Percentiles rank a stretch among this genome's conserved stretches.
phyloP scores from a whole-genome alignment of 2,329 filamentous ascomycete genomes.

The Calonectria montana region DNA sequence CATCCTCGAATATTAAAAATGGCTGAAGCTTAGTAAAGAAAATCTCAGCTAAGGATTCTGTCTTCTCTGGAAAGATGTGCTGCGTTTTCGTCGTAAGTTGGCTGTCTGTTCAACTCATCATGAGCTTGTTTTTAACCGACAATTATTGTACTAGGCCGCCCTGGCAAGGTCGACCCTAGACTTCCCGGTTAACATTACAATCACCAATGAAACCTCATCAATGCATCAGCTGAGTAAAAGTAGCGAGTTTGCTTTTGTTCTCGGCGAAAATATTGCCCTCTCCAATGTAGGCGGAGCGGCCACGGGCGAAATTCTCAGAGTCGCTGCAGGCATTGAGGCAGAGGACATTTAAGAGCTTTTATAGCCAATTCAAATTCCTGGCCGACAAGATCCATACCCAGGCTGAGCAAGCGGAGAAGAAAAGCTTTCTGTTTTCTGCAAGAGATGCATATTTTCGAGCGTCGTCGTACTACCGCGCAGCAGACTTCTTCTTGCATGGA shows the following conservation, averaged over 20 bases:
- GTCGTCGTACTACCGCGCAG: conserved; percentile 54
- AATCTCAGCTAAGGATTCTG: not conserved
- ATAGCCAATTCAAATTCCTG: conserved; percentile 16
- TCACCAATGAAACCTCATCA: conserved; percentile 22
- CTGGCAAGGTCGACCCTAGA: not conserved
- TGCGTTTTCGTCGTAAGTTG: not conserved
- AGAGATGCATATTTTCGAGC: conserved; percentile 49
- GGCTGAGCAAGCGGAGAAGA: conserved; percentile 1
- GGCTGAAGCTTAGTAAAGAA: not conserved
- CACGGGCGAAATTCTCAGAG: conserved; percentile 26
- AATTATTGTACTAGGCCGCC: not conserved
- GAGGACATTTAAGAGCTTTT: conserved; percentile 20
- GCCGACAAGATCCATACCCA: conserved; percentile 11
- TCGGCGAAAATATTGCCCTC: conserved; percentile 28
- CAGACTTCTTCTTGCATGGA: conserved; percentile 56
- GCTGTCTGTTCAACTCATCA: not conserved
- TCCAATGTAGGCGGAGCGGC: conserved; percentile 27
- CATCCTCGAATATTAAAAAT: not conserved
- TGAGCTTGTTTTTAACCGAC: not conserved
- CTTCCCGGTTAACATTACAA: not conserved
- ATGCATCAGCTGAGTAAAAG: conserved; percentile 29
- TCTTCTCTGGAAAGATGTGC: not conserved
- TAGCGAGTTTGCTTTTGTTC: conserved; percentile 29
- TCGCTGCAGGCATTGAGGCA: conserved; percentile 19
- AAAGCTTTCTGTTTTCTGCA: conserved; percentile 29